Percentiles rank a stretch among this genome's conserved stretches.
Conservation (phyloP, 768 basidiomycete species). For the Pisolithus albus region DNA sequence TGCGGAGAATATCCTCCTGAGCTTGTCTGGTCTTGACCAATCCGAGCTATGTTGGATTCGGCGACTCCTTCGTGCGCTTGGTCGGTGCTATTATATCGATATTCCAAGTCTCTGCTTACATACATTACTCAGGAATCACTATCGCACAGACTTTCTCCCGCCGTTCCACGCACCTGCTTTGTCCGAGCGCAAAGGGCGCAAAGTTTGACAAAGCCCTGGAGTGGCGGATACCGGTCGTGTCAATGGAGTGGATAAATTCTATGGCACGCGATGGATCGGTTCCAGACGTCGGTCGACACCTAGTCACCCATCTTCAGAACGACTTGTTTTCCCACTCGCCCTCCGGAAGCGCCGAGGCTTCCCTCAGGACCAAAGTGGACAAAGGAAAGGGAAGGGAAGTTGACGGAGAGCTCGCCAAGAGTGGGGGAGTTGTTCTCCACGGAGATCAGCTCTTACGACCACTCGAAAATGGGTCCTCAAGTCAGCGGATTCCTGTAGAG, state of each 20-base stretch:
- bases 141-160: conserved; percentile 55
- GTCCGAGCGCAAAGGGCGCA: conserved; percentile 58
- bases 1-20: conserved; percentile 50
- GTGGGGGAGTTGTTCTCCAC: conserved; percentile 13
- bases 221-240: conserved; percentile 74
- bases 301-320: conserved; percentile 24
- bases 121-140: conserved; percentile 40
- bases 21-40: conserved; percentile 71
- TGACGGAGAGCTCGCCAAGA: conserved; percentile 35
- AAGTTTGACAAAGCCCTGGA: conserved; percentile 76
- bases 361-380: conserved; percentile 14
- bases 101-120: conserved; percentile 5
- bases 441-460: not conserved
- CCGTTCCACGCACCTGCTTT: conserved; percentile 73
- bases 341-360: conserved; percentile 10
- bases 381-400: conserved; percentile 30
- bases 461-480: conserved; percentile 2
- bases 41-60: conserved; percentile 61
- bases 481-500: conserved; percentile 15
- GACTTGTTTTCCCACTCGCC: conserved; percentile 32
- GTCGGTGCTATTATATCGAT: conserved; percentile 28
- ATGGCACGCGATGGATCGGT: conserved; percentile 50
- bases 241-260: conserved; percentile 59
- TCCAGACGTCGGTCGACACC: conserved; percentile 29
- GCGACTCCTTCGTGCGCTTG: conserved; percentile 61